These are phyloP conservation scores for Rubus idaeus DNA, from an alignment of 306 rosid species.

Conservation along the genomic window DNA sequence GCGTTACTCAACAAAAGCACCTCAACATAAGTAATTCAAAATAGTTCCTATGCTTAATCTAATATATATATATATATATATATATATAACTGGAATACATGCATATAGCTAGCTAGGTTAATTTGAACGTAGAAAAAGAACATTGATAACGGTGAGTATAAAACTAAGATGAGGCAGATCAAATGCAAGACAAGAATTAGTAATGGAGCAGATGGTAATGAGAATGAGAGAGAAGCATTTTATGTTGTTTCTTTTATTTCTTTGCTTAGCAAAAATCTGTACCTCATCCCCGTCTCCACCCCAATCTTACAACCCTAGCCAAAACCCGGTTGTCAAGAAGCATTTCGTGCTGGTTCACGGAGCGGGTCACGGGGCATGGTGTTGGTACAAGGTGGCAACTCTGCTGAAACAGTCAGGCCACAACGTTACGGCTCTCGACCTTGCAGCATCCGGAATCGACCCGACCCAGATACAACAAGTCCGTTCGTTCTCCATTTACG, in stretches of 20 bases:
- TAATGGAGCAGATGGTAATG: background rate
- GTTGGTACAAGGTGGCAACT: conserved; percentile 43
- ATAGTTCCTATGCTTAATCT: too few species aligned
- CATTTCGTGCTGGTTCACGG: conserved; percentile 51
- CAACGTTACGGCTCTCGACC: conserved; percentile 43
- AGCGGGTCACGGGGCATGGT: conserved; percentile 48
- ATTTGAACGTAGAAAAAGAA: too few species aligned
- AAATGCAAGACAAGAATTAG: too few species aligned
- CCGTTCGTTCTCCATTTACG: conserved; percentile 26
- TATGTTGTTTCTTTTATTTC: background rate
- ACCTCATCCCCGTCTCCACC: background rate
- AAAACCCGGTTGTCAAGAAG: background rate
- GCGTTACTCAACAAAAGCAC: too few species aligned
- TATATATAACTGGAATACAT: too few species aligned
- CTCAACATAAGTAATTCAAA: too few species aligned
- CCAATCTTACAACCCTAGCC: too few species aligned
- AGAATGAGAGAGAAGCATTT: background rate
- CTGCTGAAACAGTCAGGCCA: conserved; percentile 35
- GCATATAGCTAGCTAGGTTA: too few species aligned
- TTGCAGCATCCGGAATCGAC: conserved; percentile 46
- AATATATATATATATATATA: too few species aligned
- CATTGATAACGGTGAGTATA: too few species aligned
- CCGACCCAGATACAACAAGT: conserved; percentile 20
- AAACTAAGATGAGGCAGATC: conserved; percentile 36
- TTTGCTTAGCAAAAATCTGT: background rate